Base-by-base conservation (phyloP, 2,329 filamentous ascomycete species). In the Alternaria angustiovoidea region DNA sequence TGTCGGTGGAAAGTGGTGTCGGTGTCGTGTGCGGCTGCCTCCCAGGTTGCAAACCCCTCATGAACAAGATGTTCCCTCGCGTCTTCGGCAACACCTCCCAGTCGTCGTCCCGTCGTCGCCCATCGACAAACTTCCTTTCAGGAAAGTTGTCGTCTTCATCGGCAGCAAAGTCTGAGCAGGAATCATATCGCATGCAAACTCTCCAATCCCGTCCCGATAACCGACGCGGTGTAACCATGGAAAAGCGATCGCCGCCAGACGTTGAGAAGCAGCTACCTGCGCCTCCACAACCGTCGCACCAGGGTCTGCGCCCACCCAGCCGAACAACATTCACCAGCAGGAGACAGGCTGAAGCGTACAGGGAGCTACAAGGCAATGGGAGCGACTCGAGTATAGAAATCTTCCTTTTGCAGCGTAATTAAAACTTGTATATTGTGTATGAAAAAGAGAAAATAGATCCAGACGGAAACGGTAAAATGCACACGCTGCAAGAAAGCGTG, bases 1-100 rank as follows among this genome's bases (percentile, higher is more conserved):
- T 71, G 52, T 69, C 67, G 2, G 62, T 75, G 24, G 75, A 77
- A 54, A 64, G 63, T 38, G 65, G 69, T 39, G 28, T 74, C 3
- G 75, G 72, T n/a, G 72, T 77, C 7, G 65, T 67, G 8, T 76
- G 73, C 43, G 74, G 73, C 32, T 77, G 72, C 38, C 67, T 77
- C 4, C 73, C 73, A 1, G 70, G 70, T 34, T 73, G 69, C 62
- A 77, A 76, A 54, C 75, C 75, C 3, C 62, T 77, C 8, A 59
- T 77, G 57, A 68, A 69, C 44, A 53, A 51, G 12, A 28, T 74
- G 18, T 69, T 72, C 39, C 74, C 75, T 2, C 64, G 56, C 26
- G 34, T 74, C n/a, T 78, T 77, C 43, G 61, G 36, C 41, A 60
- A 53, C 22, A 61, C 64, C 1, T 59, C 62, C 14, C 51, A 59